Evolutionary conservation across 352 stramenopile genomes (phyloP).

Genomic region (Pythium dissimile): DNA sequence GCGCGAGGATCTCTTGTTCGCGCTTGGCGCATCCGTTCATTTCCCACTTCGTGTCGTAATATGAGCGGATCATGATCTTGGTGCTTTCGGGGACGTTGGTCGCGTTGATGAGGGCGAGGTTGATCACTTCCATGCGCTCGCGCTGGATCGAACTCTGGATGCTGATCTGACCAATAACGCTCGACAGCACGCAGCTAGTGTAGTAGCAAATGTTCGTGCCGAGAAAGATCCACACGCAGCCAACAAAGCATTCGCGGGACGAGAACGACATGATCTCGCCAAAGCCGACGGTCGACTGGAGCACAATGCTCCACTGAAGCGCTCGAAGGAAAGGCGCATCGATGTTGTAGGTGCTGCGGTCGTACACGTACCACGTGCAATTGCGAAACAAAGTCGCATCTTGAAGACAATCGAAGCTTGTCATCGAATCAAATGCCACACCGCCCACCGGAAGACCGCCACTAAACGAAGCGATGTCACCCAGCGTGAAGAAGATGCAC

Average conservation of each 20-base stretch:
- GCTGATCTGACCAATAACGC: conserved; percentile 47
- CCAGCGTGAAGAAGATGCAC: conserved; percentile 57
- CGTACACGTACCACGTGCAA: conserved; percentile 72
- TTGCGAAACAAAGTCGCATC: conserved; percentile 49
- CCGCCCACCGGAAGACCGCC: conserved; percentile 39
- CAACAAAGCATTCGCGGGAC: conserved; percentile 48
- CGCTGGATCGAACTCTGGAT: conserved; percentile 41
- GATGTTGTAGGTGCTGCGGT: conserved; percentile 55
- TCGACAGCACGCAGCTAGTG: conserved; percentile 53
- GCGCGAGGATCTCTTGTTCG: conserved; percentile 42
- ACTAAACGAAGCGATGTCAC: conserved; percentile 37
- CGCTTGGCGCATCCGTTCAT: conserved; percentile 55
- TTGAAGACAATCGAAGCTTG: conserved; percentile 37
- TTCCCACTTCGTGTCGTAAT: conserved; percentile 74
- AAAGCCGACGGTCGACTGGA: conserved; percentile 69
- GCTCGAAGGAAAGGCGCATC: conserved; percentile 59
- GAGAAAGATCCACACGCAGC: conserved; percentile 67
- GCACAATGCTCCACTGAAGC: conserved; percentile 67
- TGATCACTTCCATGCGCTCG: conserved; percentile 60
- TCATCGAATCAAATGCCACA: conserved; percentile 28
- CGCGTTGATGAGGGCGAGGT: conserved; percentile 49
- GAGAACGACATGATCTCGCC: conserved; percentile 66
- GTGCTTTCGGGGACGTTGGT: conserved; percentile 38
- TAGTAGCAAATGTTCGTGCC: conserved; percentile 75
- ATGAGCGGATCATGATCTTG: conserved; percentile 50